phyloP scores from a whole-genome alignment of 2,329 filamentous ascomycete species.

The Lachnellula suecica region DNA sequence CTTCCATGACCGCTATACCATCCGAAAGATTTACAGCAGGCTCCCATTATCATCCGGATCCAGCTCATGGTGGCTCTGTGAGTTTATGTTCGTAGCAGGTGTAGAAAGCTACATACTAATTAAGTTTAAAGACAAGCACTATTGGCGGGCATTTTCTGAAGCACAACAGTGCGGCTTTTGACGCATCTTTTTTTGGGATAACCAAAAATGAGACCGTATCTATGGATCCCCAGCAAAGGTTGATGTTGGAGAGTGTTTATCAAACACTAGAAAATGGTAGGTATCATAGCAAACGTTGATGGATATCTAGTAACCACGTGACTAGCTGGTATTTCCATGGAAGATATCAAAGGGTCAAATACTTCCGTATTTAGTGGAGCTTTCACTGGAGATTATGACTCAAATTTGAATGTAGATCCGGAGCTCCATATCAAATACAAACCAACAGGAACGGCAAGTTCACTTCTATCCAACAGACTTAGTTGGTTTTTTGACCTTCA shows the following conservation, averaged over 20 bases:
- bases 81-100: background rate
- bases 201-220: slow-evolving; percentile 17
- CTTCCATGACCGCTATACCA: slow-evolving; percentile 42
- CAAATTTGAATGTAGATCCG: slow-evolving; percentile 2
- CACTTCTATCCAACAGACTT: slow-evolving; percentile 52
- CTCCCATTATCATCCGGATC: slow-evolving; percentile 39
- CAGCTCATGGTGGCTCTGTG: slow-evolving; percentile 1
- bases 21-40: slow-evolving; percentile 44
- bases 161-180: slow-evolving; percentile 34
- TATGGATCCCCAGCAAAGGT: slow-evolving; percentile 45
- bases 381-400: slow-evolving; percentile 30
- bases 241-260: slow-evolving; percentile 40
- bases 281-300: background rate
- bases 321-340: slow-evolving; percentile 7
- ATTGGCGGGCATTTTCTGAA: slow-evolving; percentile 31
- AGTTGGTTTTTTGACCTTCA: slow-evolving; percentile 52
- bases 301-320: background rate
- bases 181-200: slow-evolving; percentile 34
- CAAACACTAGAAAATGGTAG: slow-evolving; percentile 20
- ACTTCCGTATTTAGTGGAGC: slow-evolving; percentile 50
- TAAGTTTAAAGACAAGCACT: background rate
- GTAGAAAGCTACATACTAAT: background rate
- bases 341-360: slow-evolving; percentile 1
- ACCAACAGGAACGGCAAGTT: slow-evolving; percentile 27
- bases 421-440: background rate